Evolutionary conservation across 2,329 filamentous ascomycete genomes (phyloP).

Genomic region (Ophiocordyceps unilateralis): DNA sequence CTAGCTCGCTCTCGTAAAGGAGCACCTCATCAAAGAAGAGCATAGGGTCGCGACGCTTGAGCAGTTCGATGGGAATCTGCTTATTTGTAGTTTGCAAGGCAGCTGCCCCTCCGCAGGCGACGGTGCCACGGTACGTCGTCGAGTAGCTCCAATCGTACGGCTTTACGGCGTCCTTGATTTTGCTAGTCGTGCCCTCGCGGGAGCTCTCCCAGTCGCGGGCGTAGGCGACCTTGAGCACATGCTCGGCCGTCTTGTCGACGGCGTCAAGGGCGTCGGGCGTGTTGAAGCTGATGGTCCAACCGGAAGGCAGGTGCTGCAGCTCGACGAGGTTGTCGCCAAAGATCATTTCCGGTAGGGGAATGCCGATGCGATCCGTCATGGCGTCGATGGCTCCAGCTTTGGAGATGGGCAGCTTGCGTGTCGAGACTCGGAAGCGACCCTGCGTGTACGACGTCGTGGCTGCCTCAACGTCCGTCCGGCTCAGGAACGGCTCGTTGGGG

Average conservation of each 20-base stretch:
- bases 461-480: constrained; percentile 27
- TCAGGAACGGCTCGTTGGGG: constrained; percentile 36
- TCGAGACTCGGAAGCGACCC: constrained; percentile 55
- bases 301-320: constrained; percentile 54
- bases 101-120: constrained; percentile 18
- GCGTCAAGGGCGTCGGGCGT: constrained; percentile 74
- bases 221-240: constrained; percentile 88
- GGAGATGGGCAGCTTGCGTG: constrained; percentile 85
- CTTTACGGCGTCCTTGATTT: constrained; percentile 85
- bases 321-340: constrained; percentile 85
- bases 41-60: constrained; percentile 83
- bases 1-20: constrained; percentile 91
- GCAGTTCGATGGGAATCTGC: constrained; percentile 66
- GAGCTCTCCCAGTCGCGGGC: constrained; percentile 65
- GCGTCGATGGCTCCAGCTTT: constrained; percentile 80
- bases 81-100: constrained; percentile 14
- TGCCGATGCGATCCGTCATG: constrained; percentile 62
- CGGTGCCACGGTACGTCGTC: constrained; percentile 67
- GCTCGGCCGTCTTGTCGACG: constrained; percentile 83
- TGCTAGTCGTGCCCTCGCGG: constrained; percentile 60
- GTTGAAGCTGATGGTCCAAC: constrained; percentile 68
- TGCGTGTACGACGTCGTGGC: constrained; percentile 42
- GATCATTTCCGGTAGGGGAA: constrained; percentile 95
- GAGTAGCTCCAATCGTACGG: constrained; percentile 98
- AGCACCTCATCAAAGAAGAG: constrained; percentile 93